Evolutionary conservation across 345 rosid species (phyloP), one percentile per base, ranked within the genome.

Genomic region (Salix purpurea): DNA sequence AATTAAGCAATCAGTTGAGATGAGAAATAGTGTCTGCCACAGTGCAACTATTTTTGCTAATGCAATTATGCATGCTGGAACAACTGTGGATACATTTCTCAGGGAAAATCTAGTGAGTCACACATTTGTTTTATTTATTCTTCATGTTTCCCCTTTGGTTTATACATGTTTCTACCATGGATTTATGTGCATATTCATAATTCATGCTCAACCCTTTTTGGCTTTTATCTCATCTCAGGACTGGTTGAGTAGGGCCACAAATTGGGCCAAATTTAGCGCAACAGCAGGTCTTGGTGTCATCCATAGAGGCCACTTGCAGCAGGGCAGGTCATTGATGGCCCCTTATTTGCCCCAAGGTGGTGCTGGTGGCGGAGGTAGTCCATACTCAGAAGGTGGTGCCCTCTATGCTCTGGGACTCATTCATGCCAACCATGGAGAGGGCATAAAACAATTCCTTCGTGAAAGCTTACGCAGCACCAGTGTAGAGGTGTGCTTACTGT

Each of bases 31-130:
- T 79, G 97, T 96, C 65, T 96, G 99, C 74, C 99, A 96, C 75
- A 96, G 99, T 81, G 99, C 99, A 44, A 96, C 98, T 76, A 94
- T 96, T 78, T 91, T 92, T 85, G 94, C 99, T 39, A 94, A 96
- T 86, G 99, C 99, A 36, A 89, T 96, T 70, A 96, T 96, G 99
- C 99, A 96, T 85, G 99, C 99, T 85, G 99, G 99, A 76, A 96
- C 99, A 42, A 94, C 99, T 37, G 99, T 96, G 74, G 98, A 96
- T 82, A 96, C 99, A 4, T 96, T 96, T 84, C 90, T 96, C 52
- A 90, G 98, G 88, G 99, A 96, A 77, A 96, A 96, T 86, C 80
- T 94, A 91, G 99, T 96, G 81, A 79, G 69, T n/a, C 26, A 32
- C 36, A 34, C 69, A 46, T 80, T 56, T 42, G 61, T 36, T 72